Conservation (phyloP, 345 rosid genomes). For the Triadica sebifera region DNA sequence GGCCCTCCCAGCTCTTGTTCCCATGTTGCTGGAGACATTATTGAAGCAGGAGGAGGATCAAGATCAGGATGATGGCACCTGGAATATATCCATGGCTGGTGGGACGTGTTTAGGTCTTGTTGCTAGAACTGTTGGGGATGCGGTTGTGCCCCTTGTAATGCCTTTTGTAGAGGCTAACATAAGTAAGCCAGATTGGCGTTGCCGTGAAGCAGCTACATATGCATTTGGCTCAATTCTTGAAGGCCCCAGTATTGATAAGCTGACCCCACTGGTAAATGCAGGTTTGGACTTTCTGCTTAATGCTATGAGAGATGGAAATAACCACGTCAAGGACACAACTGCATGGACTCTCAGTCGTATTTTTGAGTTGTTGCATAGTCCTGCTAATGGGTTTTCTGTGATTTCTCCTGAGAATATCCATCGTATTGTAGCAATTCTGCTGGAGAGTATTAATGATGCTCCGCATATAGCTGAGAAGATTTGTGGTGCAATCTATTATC, state of each 20-base stretch:
- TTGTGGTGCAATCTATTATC: slow-evolving; percentile 91
- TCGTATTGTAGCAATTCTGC: slow-evolving; percentile 50
- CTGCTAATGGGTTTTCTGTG: slow-evolving; percentile 62
- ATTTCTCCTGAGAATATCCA: slow-evolving; percentile 69
- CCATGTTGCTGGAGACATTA: slow-evolving; percentile 76
- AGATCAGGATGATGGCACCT: slow-evolving; percentile 78
- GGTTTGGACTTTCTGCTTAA: slow-evolving; percentile 79
- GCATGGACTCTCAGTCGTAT: slow-evolving; percentile 93
- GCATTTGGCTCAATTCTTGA: slow-evolving; percentile 95
- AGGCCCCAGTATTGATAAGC: slow-evolving; percentile 73
- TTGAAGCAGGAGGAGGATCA: slow-evolving; percentile 95
- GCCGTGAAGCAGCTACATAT: slow-evolving; percentile 91
- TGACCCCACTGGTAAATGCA: slow-evolving; percentile 71
- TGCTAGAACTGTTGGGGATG: slow-evolving; percentile 91
- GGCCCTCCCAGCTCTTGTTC: slow-evolving; percentile 73
- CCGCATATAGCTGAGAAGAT: slow-evolving; percentile 92
- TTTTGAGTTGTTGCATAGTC: slow-evolving; percentile 85
- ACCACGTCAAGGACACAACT: slow-evolving; percentile 90
- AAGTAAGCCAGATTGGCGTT: slow-evolving; percentile 65
- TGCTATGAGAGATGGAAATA: slow-evolving; percentile 79
- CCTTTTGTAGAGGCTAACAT: slow-evolving; percentile 87
- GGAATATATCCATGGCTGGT: slow-evolving; percentile 98
- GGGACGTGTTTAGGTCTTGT: slow-evolving; percentile 97
- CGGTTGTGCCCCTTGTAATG: slow-evolving; percentile 83
- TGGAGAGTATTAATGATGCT: slow-evolving; percentile 75